A percentile compares a stretch with the other conserved stretches of the same genome.
Conservation (phyloP, 2,329 filamentous ascomycete genomes). For the Pseudopithomyces maydicus region DNA sequence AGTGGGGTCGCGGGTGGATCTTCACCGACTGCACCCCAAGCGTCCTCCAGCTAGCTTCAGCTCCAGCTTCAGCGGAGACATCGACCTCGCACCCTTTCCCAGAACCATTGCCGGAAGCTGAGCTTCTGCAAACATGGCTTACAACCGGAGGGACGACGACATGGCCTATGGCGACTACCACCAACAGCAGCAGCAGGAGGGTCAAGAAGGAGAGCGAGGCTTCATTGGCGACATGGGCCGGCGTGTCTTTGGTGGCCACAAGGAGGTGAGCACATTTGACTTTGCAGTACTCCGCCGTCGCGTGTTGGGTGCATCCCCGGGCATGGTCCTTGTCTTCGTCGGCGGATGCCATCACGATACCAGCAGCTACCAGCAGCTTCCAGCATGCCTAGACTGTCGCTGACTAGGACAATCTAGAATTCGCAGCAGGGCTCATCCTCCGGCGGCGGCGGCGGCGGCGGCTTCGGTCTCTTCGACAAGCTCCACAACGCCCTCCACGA, state of each 20-base stretch:
- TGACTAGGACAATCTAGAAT: conserved; percentile 11
- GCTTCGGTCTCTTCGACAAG: conserved; percentile 59
- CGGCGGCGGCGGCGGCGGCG: conserved; percentile 38
- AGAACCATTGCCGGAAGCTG: conserved; percentile 13
- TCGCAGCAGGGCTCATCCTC: conserved; percentile 34
- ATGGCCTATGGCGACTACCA: conserved; percentile 61
- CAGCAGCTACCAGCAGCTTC: background rate
- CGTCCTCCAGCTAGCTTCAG: conserved; percentile 8
- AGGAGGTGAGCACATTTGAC: conserved; percentile 31
- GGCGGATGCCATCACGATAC: background rate
- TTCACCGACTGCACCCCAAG: conserved; percentile 10
- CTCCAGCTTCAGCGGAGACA: background rate
- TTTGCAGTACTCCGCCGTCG: background rate
- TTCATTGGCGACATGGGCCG: conserved; percentile 59
- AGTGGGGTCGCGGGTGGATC: conserved; percentile 17
- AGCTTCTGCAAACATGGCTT: conserved; percentile 32
- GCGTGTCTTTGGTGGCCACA: conserved; percentile 46
- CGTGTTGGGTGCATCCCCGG: too few species aligned
- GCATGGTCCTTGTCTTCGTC: background rate
- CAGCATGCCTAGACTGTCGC: too few species aligned
- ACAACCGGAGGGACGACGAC: conserved; percentile 52
- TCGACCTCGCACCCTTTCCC: background rate
- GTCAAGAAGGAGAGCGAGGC: conserved; percentile 53
- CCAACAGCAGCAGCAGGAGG: conserved; percentile 34
- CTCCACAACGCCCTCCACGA: conserved; percentile 58